Conservation (phyloP, 306 rosid genomes). For the Fragaria ananassa region DNA sequence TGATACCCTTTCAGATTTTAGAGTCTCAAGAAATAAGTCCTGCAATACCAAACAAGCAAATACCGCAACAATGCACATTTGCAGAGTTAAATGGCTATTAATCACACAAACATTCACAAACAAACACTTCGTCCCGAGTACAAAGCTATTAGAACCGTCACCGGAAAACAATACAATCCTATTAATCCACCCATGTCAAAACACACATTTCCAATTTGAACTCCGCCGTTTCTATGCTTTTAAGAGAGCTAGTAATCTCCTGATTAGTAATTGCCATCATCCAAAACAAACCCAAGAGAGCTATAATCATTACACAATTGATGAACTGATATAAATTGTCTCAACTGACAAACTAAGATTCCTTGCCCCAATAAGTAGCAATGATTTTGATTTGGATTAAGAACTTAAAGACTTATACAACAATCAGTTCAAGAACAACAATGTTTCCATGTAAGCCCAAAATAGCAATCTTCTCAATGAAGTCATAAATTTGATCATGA, state of each 20-base stretch:
- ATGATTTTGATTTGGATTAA: neutral
- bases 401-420: neutral
- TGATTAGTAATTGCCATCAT: neutral
- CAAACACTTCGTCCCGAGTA: neutral
- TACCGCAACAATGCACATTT: neutral
- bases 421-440: neutral
- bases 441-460: neutral
- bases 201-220: conserved; percentile 14
- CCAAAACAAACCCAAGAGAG: neutral
- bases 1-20: neutral
- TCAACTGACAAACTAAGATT: neutral
- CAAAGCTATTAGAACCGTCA: neutral
- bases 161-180: neutral
- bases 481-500: neutral
- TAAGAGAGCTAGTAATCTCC: neutral
- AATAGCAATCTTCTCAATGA: neutral
- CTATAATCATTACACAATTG: neutral
- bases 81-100: neutral
- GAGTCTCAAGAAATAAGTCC: neutral
- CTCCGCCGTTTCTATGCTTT: neutral
- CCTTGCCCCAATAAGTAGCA: neutral
- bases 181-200: neutral
- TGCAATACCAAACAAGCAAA: conserved; percentile 1
- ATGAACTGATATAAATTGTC: neutral
- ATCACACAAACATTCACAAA: neutral